Evolutionary conservation across 331 rosid species (phyloP).

Genomic region (Saraca asoca): DNA sequence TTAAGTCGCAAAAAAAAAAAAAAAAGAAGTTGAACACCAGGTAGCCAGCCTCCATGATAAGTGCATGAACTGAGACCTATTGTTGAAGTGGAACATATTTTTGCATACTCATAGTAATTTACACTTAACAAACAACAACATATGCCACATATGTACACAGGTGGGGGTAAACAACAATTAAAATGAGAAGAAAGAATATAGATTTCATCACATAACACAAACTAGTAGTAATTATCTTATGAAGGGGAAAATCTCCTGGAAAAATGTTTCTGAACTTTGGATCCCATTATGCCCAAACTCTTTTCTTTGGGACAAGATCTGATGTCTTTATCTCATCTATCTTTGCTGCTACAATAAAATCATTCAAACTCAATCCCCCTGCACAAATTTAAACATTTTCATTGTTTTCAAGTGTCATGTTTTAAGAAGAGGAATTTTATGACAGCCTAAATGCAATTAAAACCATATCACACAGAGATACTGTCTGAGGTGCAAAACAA

Average conservation of each 20-base stretch:
- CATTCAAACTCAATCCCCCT: conserved; percentile 95
- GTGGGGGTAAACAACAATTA: background rate
- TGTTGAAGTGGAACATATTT: background rate
- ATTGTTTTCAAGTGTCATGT: background rate
- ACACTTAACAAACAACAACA: background rate
- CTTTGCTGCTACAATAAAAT: conserved; percentile 85
- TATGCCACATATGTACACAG: background rate
- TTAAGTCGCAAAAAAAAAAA: too few species aligned
- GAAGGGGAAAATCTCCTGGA: background rate
- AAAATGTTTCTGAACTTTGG: conserved; percentile 9
- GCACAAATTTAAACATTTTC: conserved; percentile 45
- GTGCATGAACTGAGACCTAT: background rate
- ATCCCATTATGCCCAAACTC: conserved; percentile 74
- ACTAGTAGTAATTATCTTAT: conserved; percentile 9
- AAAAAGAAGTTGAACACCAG: too few species aligned
- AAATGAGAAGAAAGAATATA: conserved; percentile 22
- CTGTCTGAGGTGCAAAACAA: background rate
- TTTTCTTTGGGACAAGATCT: conserved; percentile 79
- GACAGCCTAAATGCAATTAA: too few species aligned
- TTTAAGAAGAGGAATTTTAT: too few species aligned
- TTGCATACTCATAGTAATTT: background rate
- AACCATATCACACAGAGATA: too few species aligned
- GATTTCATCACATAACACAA: conserved; percentile 30
- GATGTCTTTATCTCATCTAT: conserved; percentile 76
- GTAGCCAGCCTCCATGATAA: too few species aligned